A percentile compares a stretch with the other conserved stretches of the same genome.
phyloP scores from a whole-genome alignment of 2,329 filamentous ascomycete genomes.

The Talaromyces sp. region DNA sequence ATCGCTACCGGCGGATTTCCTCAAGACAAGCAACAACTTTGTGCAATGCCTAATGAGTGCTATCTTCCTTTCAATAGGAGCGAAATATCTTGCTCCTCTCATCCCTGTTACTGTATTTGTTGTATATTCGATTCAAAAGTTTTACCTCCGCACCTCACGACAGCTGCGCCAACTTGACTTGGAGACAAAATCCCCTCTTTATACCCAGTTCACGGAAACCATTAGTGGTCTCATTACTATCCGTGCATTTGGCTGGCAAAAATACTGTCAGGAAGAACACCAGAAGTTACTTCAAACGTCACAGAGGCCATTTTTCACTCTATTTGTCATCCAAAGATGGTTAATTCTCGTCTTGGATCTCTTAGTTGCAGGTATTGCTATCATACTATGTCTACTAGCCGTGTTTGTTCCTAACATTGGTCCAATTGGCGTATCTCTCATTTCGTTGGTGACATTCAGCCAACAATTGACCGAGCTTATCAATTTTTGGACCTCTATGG shows the following conservation, averaged over 20 bases:
- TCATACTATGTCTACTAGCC: constrained; percentile 22
- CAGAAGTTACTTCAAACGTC: constrained; percentile 50
- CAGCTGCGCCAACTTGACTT: constrained; percentile 60
- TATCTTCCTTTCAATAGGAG: background rate
- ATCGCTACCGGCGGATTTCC: constrained; percentile 27
- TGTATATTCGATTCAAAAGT: constrained; percentile 52
- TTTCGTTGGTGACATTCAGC: constrained; percentile 54
- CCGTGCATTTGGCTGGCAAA: constrained; percentile 55
- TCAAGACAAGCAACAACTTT: background rate
- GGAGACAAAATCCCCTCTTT: constrained; percentile 59
- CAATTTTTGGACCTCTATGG: constrained; percentile 55
- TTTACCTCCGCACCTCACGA: constrained; percentile 59
- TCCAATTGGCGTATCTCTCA: constrained; percentile 52
- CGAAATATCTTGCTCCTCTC: constrained; percentile 46
- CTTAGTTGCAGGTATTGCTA: constrained; percentile 48
- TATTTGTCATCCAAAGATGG: constrained; percentile 58
- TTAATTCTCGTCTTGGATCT: constrained; percentile 51
- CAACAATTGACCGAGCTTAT: constrained; percentile 51
- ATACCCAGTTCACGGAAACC: constrained; percentile 56
- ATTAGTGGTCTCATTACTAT: constrained; percentile 55
- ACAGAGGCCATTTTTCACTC: constrained; percentile 56
- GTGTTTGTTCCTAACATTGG: constrained; percentile 48
- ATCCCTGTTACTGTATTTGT: constrained; percentile 50
- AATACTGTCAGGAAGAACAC: constrained; percentile 43
- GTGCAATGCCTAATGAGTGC: constrained; percentile 3